Base-by-base conservation (phyloP, 768 basidiomycete genomes). In the Tephrocybe sp. region DNA sequence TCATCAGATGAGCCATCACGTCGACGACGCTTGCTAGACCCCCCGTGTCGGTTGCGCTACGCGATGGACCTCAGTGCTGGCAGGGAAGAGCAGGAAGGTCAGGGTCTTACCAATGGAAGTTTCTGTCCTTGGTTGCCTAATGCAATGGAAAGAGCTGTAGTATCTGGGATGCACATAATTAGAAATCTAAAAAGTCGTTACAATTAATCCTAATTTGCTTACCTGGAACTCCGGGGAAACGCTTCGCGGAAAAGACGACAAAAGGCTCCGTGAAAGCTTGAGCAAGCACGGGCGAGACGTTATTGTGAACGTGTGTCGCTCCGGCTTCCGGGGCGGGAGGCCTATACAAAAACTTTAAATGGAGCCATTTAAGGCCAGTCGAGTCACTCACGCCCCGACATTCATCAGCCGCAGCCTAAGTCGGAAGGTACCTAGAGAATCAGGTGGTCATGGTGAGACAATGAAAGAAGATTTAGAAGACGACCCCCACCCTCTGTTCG, bases 211-310 rank as follows among this genome's bases (percentile, higher is more conserved):
- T 55, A 51, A 53, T 53, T 13, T 13, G 34, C 67, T 64, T 70
- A 91, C 91, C 89, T 70, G 92, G 89, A 35, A 98, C 94, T 42
- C 94, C 94, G 41, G 92, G 92, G 73, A 96, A 98, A 41, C 89
- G 83, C 73, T 98, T 98, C 28, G 94, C 94, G 2, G 92, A 92
- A 68, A 75, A 94, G 0, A 98, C 94, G 9, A 82, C 80, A 62
- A 97, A 96, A 22, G 84, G 77, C 22, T 91, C 84, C 34, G 90
- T 88, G 65, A 87, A 91, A 1, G 84, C 81, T 63, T 92, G 86
- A 7, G 94, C 91, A 19, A 95, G 78, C 5, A 97, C 83, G 9
- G 87, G 85, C 16, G 87, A 87, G 30, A 80, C 65, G 52, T 78
- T 78, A 40, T 74, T 85, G 71, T 89, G 85, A 46, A 92, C 79